Conservation (phyloP, 1,139 yeast genomes). For the Meyerozyma athensensis region DNA sequence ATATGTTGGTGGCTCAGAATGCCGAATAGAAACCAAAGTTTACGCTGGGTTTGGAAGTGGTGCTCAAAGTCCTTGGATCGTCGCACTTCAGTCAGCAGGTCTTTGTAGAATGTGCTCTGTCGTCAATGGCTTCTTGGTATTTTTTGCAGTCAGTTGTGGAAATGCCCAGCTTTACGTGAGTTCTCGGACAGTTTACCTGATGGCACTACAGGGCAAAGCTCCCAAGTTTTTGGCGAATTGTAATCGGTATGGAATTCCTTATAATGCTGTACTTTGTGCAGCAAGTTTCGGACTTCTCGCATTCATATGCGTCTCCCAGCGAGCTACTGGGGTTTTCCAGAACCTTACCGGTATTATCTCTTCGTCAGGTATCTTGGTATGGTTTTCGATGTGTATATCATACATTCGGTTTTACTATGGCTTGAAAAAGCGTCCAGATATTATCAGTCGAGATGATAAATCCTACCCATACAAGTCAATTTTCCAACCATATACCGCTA, state of each 20-base stretch:
- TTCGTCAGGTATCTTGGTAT: constrained; percentile 67
- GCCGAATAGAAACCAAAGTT: constrained; percentile 26
- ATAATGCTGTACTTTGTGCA: constrained; percentile 59
- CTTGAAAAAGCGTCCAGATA: constrained; percentile 60
- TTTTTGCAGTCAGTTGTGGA: constrained; percentile 75
- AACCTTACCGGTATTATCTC: constrained; percentile 62
- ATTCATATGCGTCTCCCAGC: constrained; percentile 52
- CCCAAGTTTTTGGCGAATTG: constrained; percentile 59
- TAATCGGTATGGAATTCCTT: constrained; percentile 67
- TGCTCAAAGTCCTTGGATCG: constrained; percentile 73
- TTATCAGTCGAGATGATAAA: constrained; percentile 55
- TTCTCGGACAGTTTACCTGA: constrained; percentile 71
- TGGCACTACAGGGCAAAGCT: constrained; percentile 67
- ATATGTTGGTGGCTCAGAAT: constrained; percentile 38
- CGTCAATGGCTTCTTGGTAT: constrained; percentile 62
- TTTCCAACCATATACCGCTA: constrained; percentile 71
- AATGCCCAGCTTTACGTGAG: constrained; percentile 75
- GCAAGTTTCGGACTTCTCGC: constrained; percentile 59
- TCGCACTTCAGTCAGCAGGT: constrained; percentile 70
- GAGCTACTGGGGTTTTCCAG: constrained; percentile 63
- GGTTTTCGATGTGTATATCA: constrained; percentile 79
- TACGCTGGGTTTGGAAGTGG: constrained; percentile 55
- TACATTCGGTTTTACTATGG: constrained; percentile 70
- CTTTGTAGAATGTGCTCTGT: constrained; percentile 58
- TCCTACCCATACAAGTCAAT: constrained; percentile 77